Evolutionary conservation across 163 green algal genomes (phyloP).

Genomic region (Prototheca cutis): DNA sequence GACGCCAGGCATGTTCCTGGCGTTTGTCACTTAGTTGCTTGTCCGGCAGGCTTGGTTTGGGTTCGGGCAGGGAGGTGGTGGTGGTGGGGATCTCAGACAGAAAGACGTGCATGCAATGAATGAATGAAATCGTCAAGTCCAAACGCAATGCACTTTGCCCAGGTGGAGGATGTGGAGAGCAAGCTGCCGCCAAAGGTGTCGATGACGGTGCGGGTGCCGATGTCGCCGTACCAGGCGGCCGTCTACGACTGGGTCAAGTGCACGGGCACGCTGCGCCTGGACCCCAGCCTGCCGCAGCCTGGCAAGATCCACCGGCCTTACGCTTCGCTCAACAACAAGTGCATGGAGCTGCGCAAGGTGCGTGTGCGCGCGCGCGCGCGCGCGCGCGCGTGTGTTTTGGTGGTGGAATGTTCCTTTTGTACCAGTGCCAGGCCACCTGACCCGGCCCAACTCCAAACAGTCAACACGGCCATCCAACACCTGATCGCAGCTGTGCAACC

Average conservation of each 20-base stretch:
- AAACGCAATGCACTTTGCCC: slow-evolving; percentile 2
- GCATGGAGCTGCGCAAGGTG: slow-evolving; percentile 95
- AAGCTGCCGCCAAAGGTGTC: slow-evolving; percentile 85
- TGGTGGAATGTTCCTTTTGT: too few species aligned
- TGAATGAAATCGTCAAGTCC: background rate
- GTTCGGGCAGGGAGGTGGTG: too few species aligned
- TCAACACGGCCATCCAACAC: too few species aligned
- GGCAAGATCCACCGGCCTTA: slow-evolving; percentile 39
- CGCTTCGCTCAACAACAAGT: slow-evolving; percentile 86
- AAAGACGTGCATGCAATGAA: slow-evolving; percentile 41
- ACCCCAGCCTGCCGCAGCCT: slow-evolving; percentile 46
- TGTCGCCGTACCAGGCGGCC: slow-evolving; percentile 67
- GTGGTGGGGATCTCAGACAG: too few species aligned
- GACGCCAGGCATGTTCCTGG: too few species aligned
- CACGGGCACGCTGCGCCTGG: slow-evolving; percentile 66
- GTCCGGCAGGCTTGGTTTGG: too few species aligned
- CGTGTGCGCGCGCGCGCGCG: too few species aligned
- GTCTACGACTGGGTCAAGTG: slow-evolving; percentile 75
- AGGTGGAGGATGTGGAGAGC: slow-evolving; percentile 92
- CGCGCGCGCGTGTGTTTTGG: too few species aligned
- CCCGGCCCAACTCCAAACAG: too few species aligned
- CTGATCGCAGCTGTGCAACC: slow-evolving; percentile 74
- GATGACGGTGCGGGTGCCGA: slow-evolving; percentile 69
- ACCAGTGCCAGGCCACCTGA: too few species aligned
- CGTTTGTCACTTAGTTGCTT: too few species aligned